These are phyloP conservation scores for Cetradonia linearis DNA, from an alignment of 495 filamentous ascomycete genomes.

Conservation along the genomic window DNA sequence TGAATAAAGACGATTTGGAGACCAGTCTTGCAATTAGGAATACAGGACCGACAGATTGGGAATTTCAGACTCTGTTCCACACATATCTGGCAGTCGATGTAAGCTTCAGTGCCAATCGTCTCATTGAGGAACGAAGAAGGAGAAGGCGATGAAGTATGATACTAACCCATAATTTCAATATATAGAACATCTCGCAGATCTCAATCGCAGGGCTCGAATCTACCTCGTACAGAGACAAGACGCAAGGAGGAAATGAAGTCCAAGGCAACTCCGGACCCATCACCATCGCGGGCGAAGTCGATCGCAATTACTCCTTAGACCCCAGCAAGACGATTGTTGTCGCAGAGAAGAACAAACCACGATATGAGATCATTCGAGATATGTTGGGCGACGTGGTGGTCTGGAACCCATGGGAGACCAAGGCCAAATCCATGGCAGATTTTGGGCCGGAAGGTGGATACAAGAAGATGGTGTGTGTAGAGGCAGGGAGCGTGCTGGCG, in stretches of 20 bases:
- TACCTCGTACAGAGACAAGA: slow-evolving; percentile 59
- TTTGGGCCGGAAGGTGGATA: slow-evolving; percentile 84
- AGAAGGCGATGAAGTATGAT: background rate
- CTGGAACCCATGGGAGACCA: slow-evolving; percentile 94
- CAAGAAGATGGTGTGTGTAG: slow-evolving; percentile 87
- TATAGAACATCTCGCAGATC: slow-evolving; percentile 63
- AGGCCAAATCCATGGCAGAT: slow-evolving; percentile 70
- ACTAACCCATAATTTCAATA: background rate
- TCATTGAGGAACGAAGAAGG: background rate
- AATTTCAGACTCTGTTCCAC: slow-evolving; percentile 87
- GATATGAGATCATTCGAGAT: slow-evolving; percentile 66
- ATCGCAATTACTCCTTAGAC: slow-evolving; percentile 62
- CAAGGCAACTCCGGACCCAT: slow-evolving; percentile 27
- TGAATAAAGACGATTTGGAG: slow-evolving; percentile 61
- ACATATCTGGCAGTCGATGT: slow-evolving; percentile 79
- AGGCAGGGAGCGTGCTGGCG: slow-evolving; percentile 70
- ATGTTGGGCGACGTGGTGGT: slow-evolving; percentile 79
- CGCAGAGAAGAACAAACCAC: slow-evolving; percentile 46
- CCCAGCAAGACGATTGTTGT: slow-evolving; percentile 43
- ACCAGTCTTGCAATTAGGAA: slow-evolving; percentile 85
- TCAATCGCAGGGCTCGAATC: slow-evolving; percentile 61
- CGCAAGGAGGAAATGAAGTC: slow-evolving; percentile 18
- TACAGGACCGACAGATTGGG: slow-evolving; percentile 65
- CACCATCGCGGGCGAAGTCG: slow-evolving; percentile 61
- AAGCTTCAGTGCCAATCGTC: slow-evolving; percentile 23